Evolutionary conservation across 2,329 filamentous ascomycete genomes (phyloP), one percentile per base, ranked within the genome.

Genomic region (Fusarium redolens): DNA sequence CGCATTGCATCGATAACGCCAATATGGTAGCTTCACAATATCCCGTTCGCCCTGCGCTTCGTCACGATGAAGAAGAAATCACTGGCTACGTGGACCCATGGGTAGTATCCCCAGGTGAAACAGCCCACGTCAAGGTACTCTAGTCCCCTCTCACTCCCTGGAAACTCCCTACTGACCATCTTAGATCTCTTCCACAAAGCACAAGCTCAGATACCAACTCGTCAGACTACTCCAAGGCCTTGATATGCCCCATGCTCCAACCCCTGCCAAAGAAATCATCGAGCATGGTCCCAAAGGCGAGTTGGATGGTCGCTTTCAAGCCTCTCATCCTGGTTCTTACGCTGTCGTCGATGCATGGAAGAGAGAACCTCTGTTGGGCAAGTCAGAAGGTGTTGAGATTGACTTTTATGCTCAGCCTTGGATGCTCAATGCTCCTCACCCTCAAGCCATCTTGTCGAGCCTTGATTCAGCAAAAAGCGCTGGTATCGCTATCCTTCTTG

Each of bases 141-240:
- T 0, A 25, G 15, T 4, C 22, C 8, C n/a, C 7, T 8, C 6
- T 6, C 22, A 7, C 7, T 5, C 4, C 22, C 2, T 15, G 13
- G 3, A 25, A 11, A 6, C 10, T 25, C 15, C 41, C 11, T 2
- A 7, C 22, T 44, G 17, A 44, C 22, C 15, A 44, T 44, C 11
- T 1, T 7, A 44, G 41, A 25, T 44, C 22, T 44, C 22, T 11
- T 44, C 41, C 18, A 44, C 41, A 4, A 25, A 44, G 15, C 22
- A 22, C 22, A 44, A 25, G 11, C 15, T 44, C 22, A 25, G 25
- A 18, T 44, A 44, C 1, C 41, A 18, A 3, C 41, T 44, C 15
- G 41, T 25, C 11, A 25, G 41, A 18, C 15, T 44, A 15, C 41
- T 44, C 22, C 41, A 25, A 44, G 41, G 22, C 4, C 22, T 44